A percentile compares a stretch with the other conserved stretches of the same genome.
Conservation (phyloP, 441 rosid species). For the Adansonia grandidieri region DNA sequence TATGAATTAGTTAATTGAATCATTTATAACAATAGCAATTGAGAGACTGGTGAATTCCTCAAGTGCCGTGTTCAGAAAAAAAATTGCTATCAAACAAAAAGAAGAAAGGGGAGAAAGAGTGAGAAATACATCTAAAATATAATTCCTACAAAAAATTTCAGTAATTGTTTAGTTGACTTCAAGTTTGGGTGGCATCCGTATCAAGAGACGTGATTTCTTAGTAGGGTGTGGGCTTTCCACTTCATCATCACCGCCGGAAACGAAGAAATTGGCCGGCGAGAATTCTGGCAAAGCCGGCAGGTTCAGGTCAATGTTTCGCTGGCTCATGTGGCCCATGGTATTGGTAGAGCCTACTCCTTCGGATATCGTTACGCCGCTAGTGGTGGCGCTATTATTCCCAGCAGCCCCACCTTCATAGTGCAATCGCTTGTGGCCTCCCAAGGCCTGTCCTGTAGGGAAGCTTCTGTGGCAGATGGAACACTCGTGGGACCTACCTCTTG, state of each 20-base stretch:
- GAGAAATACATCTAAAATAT: background rate
- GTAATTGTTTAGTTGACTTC: conserved; percentile 33
- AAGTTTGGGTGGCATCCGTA: conserved; percentile 29
- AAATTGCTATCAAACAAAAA: background rate
- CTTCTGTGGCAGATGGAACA: conserved; percentile 74
- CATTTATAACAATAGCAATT: background rate
- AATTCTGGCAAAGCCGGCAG: conserved; percentile 63
- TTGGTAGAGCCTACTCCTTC: conserved; percentile 63
- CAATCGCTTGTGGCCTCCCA: conserved; percentile 86
- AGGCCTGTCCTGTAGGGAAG: conserved; percentile 80
- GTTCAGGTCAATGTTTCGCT: conserved; percentile 60
- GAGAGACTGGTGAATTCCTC: conserved; percentile 12
- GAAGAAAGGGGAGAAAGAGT: background rate
- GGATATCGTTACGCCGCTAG: conserved; percentile 54
- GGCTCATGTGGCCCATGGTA: conserved; percentile 36
- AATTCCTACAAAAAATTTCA: background rate
- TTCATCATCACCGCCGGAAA: conserved; percentile 71
- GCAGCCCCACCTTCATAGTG: conserved; percentile 68
- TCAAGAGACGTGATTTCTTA: conserved; percentile 56
- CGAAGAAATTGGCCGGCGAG: conserved; percentile 36
- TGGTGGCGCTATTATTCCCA: conserved; percentile 22
- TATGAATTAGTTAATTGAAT: conserved; percentile 25
- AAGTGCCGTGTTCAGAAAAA: conserved; percentile 26
- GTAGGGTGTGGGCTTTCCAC: conserved; percentile 82
- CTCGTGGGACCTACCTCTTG: conserved; percentile 61